Conservation (phyloP, 306 rosid species). For the Trifolium subterraneum region DNA sequence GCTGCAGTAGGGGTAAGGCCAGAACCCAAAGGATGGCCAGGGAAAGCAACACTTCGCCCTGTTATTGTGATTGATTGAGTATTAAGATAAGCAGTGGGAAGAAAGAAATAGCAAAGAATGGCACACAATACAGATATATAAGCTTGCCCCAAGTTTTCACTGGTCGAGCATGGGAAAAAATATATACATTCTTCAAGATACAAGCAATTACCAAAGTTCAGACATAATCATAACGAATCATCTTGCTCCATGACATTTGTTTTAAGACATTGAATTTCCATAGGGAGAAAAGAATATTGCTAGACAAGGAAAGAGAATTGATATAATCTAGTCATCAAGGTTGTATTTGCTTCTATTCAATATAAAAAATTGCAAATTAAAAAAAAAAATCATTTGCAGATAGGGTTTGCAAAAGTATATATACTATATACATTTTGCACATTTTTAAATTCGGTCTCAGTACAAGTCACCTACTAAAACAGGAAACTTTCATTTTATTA, state of each 20-base stretch:
- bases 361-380: not conserved
- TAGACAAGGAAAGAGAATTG: conserved; percentile 12
- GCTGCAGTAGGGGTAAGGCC: conserved; percentile 93
- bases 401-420: conserved; percentile 15
- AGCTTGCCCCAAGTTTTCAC: conserved; percentile 36
- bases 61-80: conserved; percentile 51
- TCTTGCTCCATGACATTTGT: conserved; percentile 19
- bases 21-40: conserved; percentile 96
- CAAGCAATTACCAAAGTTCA: conserved; percentile 23
- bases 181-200: conserved; percentile 20
- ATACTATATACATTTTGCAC: conserved; percentile 20
- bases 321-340: conserved; percentile 29
- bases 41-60: conserved; percentile 99
- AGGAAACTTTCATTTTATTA: conserved; percentile 2
- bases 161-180: conserved; percentile 26
- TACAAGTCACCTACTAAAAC: conserved; percentile 29
- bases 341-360: conserved; percentile 17
- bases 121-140: conserved; percentile 22
- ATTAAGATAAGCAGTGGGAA: conserved; percentile 48
- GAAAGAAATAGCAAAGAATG: conserved; percentile 36
- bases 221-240: conserved; percentile 33
- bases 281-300: conserved; percentile 34
- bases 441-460: not conserved
- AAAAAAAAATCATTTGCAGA: conserved; percentile 6
- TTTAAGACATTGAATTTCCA: conserved; percentile 32